Percentiles rank a stretch among this genome's conserved stretches.
Evolutionary conservation across 352 stramenopile species (phyloP).

Genomic region (Pythium sp.): DNA sequence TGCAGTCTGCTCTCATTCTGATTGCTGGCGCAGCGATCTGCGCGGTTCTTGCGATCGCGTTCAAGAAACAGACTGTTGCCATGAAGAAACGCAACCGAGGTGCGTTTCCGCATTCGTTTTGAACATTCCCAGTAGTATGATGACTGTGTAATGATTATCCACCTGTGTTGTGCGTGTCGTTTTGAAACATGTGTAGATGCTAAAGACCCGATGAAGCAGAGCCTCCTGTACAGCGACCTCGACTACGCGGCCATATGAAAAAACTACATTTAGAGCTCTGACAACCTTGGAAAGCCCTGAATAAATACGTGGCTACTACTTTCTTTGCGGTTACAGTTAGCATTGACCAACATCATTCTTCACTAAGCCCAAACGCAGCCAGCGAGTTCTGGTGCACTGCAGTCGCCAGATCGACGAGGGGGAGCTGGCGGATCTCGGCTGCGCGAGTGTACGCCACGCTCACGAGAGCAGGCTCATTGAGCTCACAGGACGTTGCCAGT

Average conservation of each 20-base stretch:
- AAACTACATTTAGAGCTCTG: not conserved
- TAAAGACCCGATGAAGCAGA: constrained; percentile 47
- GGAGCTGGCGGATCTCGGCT: constrained; percentile 34
- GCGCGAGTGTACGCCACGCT: constrained; percentile 44
- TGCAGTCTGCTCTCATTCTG: not conserved
- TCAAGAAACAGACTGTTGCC: not conserved
- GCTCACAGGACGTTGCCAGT: not conserved
- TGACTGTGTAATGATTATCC: not conserved
- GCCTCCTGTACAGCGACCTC: constrained; percentile 66
- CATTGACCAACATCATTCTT: constrained; percentile 3
- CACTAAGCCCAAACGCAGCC: constrained; percentile 31
- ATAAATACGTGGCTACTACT: not conserved
- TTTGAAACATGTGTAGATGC: not conserved
- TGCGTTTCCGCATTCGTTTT: not conserved
- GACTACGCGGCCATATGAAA: constrained; percentile 72
- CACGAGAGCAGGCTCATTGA: constrained; percentile 61
- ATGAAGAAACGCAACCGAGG: not conserved
- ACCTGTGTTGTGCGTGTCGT: not conserved
- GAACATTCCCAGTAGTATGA: not conserved
- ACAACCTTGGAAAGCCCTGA: not conserved
- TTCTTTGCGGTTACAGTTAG: not conserved
- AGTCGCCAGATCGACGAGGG: constrained; percentile 29
- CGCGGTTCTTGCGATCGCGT: not conserved
- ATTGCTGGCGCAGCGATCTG: not conserved
- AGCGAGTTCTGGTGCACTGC: constrained; percentile 39